Base-by-base conservation (phyloP, 192 early-diverging fungal genomes). In the Podila clonocystis region DNA sequence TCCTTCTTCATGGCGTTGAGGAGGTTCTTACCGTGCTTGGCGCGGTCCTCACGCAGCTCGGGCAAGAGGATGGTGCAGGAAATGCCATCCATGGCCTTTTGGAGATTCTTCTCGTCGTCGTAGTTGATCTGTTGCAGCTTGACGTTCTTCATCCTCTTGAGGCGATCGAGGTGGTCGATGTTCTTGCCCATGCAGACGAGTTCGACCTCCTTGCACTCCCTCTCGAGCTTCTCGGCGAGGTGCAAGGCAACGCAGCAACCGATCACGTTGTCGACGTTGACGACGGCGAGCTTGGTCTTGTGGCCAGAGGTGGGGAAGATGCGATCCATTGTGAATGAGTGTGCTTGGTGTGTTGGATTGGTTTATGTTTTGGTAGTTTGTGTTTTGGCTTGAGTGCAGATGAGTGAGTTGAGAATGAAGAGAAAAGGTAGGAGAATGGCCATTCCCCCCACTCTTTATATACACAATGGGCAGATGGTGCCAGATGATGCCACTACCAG, bases 71-170 rank as follows among this genome's bases (percentile, higher is more conserved):
- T 58, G 1, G 74, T 26, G 52, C 59, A 55, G 12, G 24, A 26
- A 38, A 68, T 52, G 22, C 55, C 66, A 0, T 34, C 22, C 60
- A 75, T 4, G 22, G 60, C 67, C 62, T 63, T 69, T 11, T 69
- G 52, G 28, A 75, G 60, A 41, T 7, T 24, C 19, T 58, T 57
- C 17, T 57, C 48, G 22, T 63, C 50, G 9, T 75, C 62, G 36
- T 75, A 75, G 30, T 75, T 62, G 31, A 69, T 60, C 62, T 69
- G 24, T 3, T 50, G 20, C 36, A 75, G 50, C n/a, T 50, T 48
- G 58, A 75, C 74, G 30, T 75, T 75, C 67, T 69, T 75, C 61
- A 58, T 48, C 29, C 65, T 69, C 41, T 60, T 63, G 41, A 75
- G 74, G 22, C 45, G 62, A 15, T 75, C 74, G 48, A 75, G 67